These are phyloP conservation scores for Colletotrichum lupini DNA, from an alignment of 2,329 filamentous ascomycete species.

Conservation along the genomic window DNA sequence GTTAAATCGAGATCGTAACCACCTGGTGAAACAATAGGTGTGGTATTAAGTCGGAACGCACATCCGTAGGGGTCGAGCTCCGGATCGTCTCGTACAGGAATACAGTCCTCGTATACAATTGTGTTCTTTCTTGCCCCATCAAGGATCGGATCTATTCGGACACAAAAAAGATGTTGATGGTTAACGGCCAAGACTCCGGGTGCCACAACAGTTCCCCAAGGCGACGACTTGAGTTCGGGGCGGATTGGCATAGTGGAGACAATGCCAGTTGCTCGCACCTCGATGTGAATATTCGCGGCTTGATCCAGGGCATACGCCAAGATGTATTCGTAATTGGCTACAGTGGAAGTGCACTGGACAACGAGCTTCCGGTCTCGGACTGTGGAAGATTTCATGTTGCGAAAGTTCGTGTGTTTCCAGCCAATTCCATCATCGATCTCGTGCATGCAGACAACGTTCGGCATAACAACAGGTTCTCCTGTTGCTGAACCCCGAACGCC, in stretches of 20 bases:
- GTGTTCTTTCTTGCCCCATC: conserved; percentile 62
- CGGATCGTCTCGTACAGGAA: neutral
- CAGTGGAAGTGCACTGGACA: conserved; percentile 70
- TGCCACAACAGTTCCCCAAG: conserved; percentile 66
- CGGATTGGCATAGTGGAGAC: conserved; percentile 66
- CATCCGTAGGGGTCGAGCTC: neutral
- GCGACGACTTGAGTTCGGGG: conserved; percentile 53
- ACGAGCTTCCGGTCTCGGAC: conserved; percentile 67
- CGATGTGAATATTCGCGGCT: conserved; percentile 63
- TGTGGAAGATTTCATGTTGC: conserved; percentile 66
- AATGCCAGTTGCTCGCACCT: conserved; percentile 70
- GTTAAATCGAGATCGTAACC: neutral
- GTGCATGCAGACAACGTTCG: conserved; percentile 81
- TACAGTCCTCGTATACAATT: conserved; percentile 40
- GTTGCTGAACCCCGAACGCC: conserved; percentile 67
- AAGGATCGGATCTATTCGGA: conserved; percentile 67
- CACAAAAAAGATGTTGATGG: conserved; percentile 71
- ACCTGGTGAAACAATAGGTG: neutral
- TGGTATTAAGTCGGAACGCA: neutral
- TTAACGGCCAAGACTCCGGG: conserved; percentile 69
- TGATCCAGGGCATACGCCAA: conserved; percentile 64
- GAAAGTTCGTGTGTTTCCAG: conserved; percentile 84
- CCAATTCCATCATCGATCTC: conserved; percentile 80
- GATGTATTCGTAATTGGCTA: conserved; percentile 65
- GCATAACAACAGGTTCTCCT: conserved; percentile 72